A percentile compares a stretch with the other conserved stretches of the same genome.
Conservation (phyloP, 2,329 filamentous ascomycete genomes). For the Lachnellula arida region DNA sequence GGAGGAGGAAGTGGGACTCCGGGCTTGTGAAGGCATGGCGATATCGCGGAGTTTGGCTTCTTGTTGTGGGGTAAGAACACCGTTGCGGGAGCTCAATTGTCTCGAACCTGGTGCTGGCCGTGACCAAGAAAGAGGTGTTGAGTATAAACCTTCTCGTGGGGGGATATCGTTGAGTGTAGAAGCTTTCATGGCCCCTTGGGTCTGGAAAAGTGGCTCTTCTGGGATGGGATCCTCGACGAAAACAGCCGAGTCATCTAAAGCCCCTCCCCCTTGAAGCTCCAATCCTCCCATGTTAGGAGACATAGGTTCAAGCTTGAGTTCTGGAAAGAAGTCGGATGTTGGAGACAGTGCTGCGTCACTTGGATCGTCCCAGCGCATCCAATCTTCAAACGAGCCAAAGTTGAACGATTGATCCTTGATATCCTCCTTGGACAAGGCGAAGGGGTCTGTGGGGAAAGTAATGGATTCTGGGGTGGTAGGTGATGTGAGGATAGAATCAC, state of each 20-base stretch:
- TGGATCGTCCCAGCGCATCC: slow-evolving; percentile 31
- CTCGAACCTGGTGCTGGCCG: slow-evolving; percentile 13
- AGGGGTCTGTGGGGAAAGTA: slow-evolving; percentile 14
- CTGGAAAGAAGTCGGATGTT: slow-evolving; percentile 25
- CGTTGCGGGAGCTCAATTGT: slow-evolving; percentile 5
- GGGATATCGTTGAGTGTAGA: slow-evolving; percentile 9
- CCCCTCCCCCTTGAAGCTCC: slow-evolving; percentile 19
- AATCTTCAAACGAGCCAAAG: slow-evolving; percentile 29
- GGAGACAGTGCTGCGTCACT: slow-evolving; percentile 26
- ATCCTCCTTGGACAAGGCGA: slow-evolving; percentile 18
- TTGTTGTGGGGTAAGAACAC: slow-evolving; percentile 21
- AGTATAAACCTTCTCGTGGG: slow-evolving; percentile 22
- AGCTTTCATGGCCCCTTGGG: slow-evolving; percentile 10
- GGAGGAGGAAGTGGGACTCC: slow-evolving; percentile 37
- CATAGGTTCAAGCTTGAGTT: slow-evolving; percentile 25
- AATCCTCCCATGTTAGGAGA: slow-evolving; percentile 24
- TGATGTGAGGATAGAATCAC: slow-evolving; percentile 25
- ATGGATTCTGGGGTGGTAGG: slow-evolving; percentile 22
- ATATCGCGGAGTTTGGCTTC: slow-evolving; percentile 49
- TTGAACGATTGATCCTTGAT: slow-evolving; percentile 20
- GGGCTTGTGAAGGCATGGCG: slow-evolving; percentile 58
- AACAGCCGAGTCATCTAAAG: slow-evolving; percentile 19
- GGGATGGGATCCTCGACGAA: slow-evolving; percentile 24
- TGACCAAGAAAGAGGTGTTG: slow-evolving; percentile 27
- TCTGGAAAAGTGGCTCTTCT: slow-evolving; percentile 27